Conservation (phyloP, 2,329 filamentous ascomycete genomes). For the Cercospora zeina region DNA sequence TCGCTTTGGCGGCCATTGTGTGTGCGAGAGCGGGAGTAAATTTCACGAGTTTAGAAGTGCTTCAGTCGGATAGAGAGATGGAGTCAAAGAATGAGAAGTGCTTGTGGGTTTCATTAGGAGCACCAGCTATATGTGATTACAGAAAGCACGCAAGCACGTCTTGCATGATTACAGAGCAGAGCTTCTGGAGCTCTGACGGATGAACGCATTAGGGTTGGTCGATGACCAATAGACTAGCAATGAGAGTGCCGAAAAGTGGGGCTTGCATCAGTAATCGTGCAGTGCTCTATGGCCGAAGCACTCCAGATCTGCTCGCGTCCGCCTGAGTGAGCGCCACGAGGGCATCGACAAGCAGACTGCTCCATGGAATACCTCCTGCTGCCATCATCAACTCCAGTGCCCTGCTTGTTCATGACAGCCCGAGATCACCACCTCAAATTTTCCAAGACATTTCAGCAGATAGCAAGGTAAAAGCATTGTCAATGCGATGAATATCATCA, state of each 20-base stretch:
- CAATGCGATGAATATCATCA: not conserved
- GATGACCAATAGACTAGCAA: not conserved
- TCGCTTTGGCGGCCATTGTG: slow-evolving; percentile 46
- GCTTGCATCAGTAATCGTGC: slow-evolving; percentile 10
- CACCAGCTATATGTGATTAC: not conserved
- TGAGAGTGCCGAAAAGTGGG: not conserved
- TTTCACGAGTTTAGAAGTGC: not conserved
- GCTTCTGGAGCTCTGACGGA: slow-evolving; percentile 5
- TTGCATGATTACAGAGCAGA: slow-evolving; percentile 12
- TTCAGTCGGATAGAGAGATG: not conserved
- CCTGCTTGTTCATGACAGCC: too few relatives aligned
- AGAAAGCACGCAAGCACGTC: slow-evolving; percentile 4
- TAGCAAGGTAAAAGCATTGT: not conserved
- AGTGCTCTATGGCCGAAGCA: not conserved
- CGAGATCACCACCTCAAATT: not conserved
- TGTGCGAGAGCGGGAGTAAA: not conserved
- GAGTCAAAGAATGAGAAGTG: not conserved
- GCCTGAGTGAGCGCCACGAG: not conserved
- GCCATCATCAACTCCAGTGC: too few relatives aligned
- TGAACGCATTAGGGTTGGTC: not conserved
- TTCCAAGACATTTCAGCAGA: too few relatives aligned
- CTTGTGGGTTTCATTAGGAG: not conserved
- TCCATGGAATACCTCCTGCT: too few relatives aligned
- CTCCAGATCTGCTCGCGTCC: not conserved
- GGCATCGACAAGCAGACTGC: too few relatives aligned